Evolutionary conservation across 331 rosid genomes (phyloP), one percentile per base, ranked within the genome.

Genomic region (Malus hybrid): DNA sequence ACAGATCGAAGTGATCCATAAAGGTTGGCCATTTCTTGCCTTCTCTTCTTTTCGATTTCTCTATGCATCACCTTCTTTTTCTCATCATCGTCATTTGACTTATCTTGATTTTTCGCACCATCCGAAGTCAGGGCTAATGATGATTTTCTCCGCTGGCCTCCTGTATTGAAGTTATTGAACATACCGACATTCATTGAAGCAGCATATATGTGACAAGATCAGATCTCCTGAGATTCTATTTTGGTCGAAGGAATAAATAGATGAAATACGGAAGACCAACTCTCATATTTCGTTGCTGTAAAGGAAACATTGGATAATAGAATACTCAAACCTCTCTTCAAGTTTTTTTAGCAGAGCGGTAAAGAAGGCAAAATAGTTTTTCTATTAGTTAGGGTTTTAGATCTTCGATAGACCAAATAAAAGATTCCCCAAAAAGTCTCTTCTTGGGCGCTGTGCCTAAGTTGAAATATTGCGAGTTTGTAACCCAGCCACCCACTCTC

Each of bases 1-100:
- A 63, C 78, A 73, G 93, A 85, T 88, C 96, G 80, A 52, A 90
- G 96, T 14, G 86, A 77, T 30, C 84, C 63, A 75, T 77, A 75
- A 30, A 82, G 88, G 55, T 85, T 33, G 34, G 90, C 78, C 96
- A 90, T 90, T 78, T 85, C 91, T 85, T 87, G 83, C 80, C 96
- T 90, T 77, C 96, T 81, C 79, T 85, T 83, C 80, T 81, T 88
- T 79, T 90, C 93, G 34, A 84, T 79, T 48, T 88, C 93, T 68
- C 85, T 85, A 33, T 88, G 93, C 62, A 73, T 77, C 66, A 79
- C 78, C 87, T 79, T 86, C 67, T 77, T 67, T 29, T 67, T 70
- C 7, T 32, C 24, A 6, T 76, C 58, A 30, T 71, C 64, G 16
- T 33, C 13, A 50, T 14, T 32, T 8, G 29, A 5, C 39, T 52